Base-by-base conservation (phyloP, 1,284 basidiomycete species). In the Pseudozyma tsukubaensis region DNA sequence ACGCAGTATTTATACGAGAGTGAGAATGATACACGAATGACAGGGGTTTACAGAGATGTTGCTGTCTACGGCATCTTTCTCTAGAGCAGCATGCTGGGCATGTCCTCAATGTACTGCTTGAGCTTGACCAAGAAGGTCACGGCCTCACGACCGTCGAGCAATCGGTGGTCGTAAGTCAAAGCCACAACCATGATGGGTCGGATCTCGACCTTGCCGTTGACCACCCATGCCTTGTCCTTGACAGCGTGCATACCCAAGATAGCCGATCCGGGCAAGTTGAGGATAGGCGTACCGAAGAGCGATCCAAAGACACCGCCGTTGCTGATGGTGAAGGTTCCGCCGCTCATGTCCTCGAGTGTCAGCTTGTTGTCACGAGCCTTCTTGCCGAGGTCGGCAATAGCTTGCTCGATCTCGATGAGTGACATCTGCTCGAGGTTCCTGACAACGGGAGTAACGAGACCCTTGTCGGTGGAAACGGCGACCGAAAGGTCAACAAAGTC, bases 261-360 rank as follows among this genome's bases (percentile, higher is more conserved):
- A 62, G 94, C 96, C 45, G 94, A 88, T 85, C 98, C 96, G 19
- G 96, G 96, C 61, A 96, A 87, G 88, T 98, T 99, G 87, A 99
- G 95, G 85, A 86, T 84, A 24, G 96, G 96, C 39, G 96, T 99
- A 54, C 96, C 96, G 84, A 92, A 97, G 50, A 98, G 88, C 57
- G 94, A 97, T 59, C 96, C 96, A 82, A 99, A 99, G 84, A 99
- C 96, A 81, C 96, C 97, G 52, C 97, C 97, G 85, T 99, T 99
- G 58, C 96, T 98, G 86, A 99, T 98, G 80, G 96, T 99, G 89
- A 99, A 98, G 21, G 93, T 92, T 55, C 96, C 95, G 59, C 96
- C 97, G 45, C 93, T 89, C 96, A 86, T 86, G 76, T 86, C 85
- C 64, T 99, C 97, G 64, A 99, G 89, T 34, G 93, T 91, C 55